These are phyloP conservation scores for Globisporangium irregulare DNA, from an alignment of 352 stramenopile species.

Conservation along the genomic window DNA sequence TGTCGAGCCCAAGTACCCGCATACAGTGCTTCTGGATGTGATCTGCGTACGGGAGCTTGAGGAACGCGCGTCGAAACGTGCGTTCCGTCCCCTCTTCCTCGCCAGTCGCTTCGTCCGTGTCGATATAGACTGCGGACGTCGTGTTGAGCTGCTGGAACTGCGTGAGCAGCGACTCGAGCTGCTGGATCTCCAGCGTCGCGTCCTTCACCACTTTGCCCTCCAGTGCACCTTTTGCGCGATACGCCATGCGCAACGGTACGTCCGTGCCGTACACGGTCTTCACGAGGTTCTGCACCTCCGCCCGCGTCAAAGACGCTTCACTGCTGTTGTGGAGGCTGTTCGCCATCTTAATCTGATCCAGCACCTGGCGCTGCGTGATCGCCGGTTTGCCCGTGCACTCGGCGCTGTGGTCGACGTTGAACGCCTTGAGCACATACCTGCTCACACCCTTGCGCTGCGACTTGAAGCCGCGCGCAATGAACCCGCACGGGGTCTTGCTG, in stretches of 20 bases:
- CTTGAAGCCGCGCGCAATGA: constrained; percentile 24
- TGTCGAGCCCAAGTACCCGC: constrained; percentile 29
- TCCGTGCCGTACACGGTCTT: constrained; percentile 33
- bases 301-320: constrained; percentile 9
- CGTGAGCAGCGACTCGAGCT: constrained; percentile 42
- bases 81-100: neutral
- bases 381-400: constrained; percentile 34
- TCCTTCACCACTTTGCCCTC: constrained; percentile 12
- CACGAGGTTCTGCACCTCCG: constrained; percentile 27
- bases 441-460: neutral
- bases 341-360: neutral
- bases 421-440: neutral
- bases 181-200: constrained; percentile 20
- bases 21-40: constrained; percentile 25
- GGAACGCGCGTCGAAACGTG: constrained; percentile 41
- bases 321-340: neutral
- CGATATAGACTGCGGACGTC: constrained; percentile 22
- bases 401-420: constrained; percentile 23
- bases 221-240: constrained; percentile 27
- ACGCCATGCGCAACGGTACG: constrained; percentile 32
- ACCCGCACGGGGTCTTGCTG: constrained; percentile 37
- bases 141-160: constrained; percentile 43
- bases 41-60: constrained; percentile 38
- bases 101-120: constrained; percentile 17
- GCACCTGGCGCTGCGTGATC: constrained; percentile 37